Base-by-base conservation (phyloP, 202 grass and related monocot species). In the Musa balbisiana region DNA sequence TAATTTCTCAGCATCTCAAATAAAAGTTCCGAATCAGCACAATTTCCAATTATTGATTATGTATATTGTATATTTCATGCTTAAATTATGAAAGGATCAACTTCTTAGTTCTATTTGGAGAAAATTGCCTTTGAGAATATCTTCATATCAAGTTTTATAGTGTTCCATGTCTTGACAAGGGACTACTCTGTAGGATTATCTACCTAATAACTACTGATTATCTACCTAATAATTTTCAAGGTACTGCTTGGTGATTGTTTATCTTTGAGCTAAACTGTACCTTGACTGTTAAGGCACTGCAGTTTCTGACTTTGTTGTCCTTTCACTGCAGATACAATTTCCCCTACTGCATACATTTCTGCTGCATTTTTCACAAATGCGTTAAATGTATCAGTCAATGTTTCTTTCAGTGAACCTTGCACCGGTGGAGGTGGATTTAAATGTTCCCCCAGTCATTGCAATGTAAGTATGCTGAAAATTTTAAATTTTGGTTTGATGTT, bases 391-490 rank as follows among this genome's bases (percentile, higher is more conserved):
- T 72, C 87, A 43, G 87, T 89, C 73, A 64, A 74, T 73, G 52
- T 98, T 80, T 88, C 86, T 78, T 82, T 98, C 49, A 88, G 76
- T 79, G 88, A 98, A 90, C 88, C 88, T 11, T 98, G 94, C 75
- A 80, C 85, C 0, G 77, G 87, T 73, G 71, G 27, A 20, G 86
- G 84, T 58, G 94, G 91, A 70, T 98, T 98, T 75, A 71, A 76
- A 49, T 98, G 94, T 81, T 87, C 86, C 82, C 52, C 25, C 60
- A 76, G 51, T 16, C 55, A 86, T 68, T 98, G 94, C 85, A 25
- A 91, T 75, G 94, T 97, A 80, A 79, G 85, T 86, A 64, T 73
- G 21, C 53, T 33, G 17, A 25, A 49, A 77, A 52, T 9, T 0
- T 23, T 2, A 62, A 62, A 60, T 75, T 58, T 75, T 62, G 11